Conservation (phyloP, 2,329 filamentous ascomycete genomes). For the Aspergillus ochraceus region DNA sequence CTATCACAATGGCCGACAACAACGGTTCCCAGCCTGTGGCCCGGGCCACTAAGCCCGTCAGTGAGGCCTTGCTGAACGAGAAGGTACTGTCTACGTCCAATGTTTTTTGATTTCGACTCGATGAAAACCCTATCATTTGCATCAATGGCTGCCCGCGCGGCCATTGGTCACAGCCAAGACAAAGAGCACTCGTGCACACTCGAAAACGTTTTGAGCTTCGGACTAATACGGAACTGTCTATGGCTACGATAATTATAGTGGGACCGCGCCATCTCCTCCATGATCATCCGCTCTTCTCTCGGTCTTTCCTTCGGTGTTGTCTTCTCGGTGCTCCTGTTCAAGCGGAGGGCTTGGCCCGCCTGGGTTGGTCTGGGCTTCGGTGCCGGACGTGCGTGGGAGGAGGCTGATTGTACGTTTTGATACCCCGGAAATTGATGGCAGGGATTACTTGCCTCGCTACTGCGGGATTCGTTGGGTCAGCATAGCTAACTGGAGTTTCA, state of each 20-base stretch:
- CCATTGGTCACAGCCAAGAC: background rate
- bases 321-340: constrained; percentile 97
- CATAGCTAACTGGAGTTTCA: constrained; percentile 22
- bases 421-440: background rate
- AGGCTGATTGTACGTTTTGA: constrained; percentile 76
- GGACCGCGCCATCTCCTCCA: constrained; percentile 97
- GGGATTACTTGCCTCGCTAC: background rate
- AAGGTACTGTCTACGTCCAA: constrained; percentile 66
- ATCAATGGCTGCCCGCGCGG: background rate
- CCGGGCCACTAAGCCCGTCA: constrained; percentile 76
- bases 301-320: constrained; percentile 97
- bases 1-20: constrained; percentile 56
- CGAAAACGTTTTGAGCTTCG: background rate
- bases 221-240: constrained; percentile 18
- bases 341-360: constrained; percentile 97
- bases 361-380: constrained; percentile 93
- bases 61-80: constrained; percentile 97
- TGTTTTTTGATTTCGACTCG: background rate
- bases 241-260: constrained; percentile 59
- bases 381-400: constrained; percentile 94
- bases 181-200: background rate
- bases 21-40: constrained; percentile 60
- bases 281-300: constrained; percentile 94
- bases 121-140: background rate
- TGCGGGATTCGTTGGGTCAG: background rate